Percentiles rank a stretch among this genome's conserved stretches.
Evolutionary conservation across 805 yeast genomes (phyloP).

Genomic region (Cyberlindnera euphorbiae): DNA sequence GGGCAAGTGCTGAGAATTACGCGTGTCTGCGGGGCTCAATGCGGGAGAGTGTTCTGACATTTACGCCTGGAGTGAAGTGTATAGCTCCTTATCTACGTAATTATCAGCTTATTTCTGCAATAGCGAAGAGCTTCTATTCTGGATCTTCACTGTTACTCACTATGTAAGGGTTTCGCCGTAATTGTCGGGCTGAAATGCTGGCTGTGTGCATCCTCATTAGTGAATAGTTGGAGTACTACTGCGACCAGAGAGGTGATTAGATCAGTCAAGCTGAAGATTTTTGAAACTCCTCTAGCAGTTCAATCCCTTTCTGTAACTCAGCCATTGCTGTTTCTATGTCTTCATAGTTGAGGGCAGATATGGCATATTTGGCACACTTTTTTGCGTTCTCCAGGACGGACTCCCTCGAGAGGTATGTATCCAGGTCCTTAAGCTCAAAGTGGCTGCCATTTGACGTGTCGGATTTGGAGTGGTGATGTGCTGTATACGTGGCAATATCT

Average conservation of each 20-base stretch:
- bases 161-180: too few species aligned
- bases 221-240: too few species aligned
- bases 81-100: too few species aligned
- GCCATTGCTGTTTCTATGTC: constrained; percentile 55
- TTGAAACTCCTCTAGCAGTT: constrained; percentile 22
- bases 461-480: constrained; percentile 1
- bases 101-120: too few species aligned
- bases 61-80: not conserved
- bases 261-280: constrained; percentile 25
- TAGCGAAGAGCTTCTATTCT: too few species aligned
- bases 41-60: not conserved
- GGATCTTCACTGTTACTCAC: too few species aligned
- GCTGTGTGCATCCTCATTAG: too few species aligned
- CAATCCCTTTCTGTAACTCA: constrained; percentile 8
- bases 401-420: constrained; percentile 29
- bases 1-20: constrained; percentile 4
- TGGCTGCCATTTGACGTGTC: constrained; percentile 1
- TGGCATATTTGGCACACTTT: constrained; percentile 67
- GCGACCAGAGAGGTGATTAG: not conserved
- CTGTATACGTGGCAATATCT: too few species aligned
- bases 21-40: not conserved
- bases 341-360: constrained; percentile 68
- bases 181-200: too few species aligned
- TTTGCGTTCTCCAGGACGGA: constrained; percentile 40
- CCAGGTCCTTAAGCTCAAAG: constrained; percentile 17